These are phyloP conservation scores for Agaricus blazei DNA, from an alignment of 768 basidiomycete genomes.

Conservation along the genomic window DNA sequence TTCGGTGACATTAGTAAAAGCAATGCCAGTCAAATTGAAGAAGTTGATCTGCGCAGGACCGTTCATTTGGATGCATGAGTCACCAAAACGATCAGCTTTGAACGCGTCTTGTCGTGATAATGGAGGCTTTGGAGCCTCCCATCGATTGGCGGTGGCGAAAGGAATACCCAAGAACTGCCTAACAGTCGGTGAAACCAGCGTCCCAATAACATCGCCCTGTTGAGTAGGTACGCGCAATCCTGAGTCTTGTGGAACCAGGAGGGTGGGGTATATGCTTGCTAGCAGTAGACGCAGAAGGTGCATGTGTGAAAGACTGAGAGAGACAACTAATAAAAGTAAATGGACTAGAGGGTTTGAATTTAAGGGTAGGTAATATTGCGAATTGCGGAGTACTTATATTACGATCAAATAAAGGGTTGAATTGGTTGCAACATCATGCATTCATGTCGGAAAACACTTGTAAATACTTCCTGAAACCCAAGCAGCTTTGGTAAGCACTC, in stretches of 20 bases:
- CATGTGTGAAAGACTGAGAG: not conserved
- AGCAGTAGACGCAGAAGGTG: not conserved
- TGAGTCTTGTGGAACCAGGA: not conserved
- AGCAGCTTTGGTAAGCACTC: too few relatives aligned
- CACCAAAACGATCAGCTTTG: conserved; percentile 23
- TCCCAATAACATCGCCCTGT: conserved; percentile 27
- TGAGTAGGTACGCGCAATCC: conserved; percentile 23
- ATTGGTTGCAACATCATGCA: too few relatives aligned
- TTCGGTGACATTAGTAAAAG: conserved; percentile 22
- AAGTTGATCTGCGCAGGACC: conserved; percentile 19
- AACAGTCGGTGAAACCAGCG: conserved; percentile 19
- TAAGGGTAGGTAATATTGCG: too few relatives aligned
- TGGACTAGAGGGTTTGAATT: too few relatives aligned
- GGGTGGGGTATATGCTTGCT: not conserved
- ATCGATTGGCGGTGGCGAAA: conserved; percentile 27
- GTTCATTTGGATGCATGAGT: conserved; percentile 25
- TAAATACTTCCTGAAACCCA: too few relatives aligned
- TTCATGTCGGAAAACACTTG: too few relatives aligned
- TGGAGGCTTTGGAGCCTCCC: conserved; percentile 25
- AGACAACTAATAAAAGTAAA: too few relatives aligned
- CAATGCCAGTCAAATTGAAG: conserved; percentile 18
- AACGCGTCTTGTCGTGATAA: conserved; percentile 15
- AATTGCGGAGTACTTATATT: too few relatives aligned
- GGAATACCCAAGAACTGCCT: conserved; percentile 32
- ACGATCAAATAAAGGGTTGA: too few relatives aligned